Conservation (phyloP, 2,329 filamentous ascomycete genomes). For the Penicillium sp. region DNA sequence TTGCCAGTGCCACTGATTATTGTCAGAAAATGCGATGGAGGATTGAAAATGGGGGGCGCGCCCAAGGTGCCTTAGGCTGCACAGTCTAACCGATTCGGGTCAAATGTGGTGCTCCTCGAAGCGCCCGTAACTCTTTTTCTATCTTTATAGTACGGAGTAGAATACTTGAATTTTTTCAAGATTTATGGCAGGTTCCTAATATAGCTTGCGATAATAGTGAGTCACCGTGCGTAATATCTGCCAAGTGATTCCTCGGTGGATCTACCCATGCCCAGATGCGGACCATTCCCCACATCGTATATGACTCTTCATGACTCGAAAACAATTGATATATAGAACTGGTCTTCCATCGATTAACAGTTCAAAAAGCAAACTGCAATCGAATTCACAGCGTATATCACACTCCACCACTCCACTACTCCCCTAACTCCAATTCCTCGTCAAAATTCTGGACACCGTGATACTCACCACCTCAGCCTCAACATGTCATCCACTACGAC, state of each 20-base stretch:
- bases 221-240: neutral
- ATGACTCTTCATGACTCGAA: neutral
- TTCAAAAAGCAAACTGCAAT: too few species aligned
- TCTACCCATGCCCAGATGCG: neutral
- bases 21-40: too few species aligned
- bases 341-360: neutral
- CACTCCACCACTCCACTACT: neutral
- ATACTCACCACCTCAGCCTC: neutral
- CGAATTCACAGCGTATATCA: accelerated
- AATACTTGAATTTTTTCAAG: neutral
- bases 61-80: too few species aligned
- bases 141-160: too few species aligned
- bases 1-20: too few species aligned
- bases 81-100: too few species aligned
- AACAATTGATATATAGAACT: neutral
- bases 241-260: too few species aligned
- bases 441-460: neutral
- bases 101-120: too few species aligned
- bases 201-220: neutral
- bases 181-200: neutral
- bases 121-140: too few species aligned
- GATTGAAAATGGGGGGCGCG: too few species aligned
- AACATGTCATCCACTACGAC: neutral
- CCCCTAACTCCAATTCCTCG: neutral
- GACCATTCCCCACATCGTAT: neutral